These are phyloP conservation scores for Gillenia trifoliata DNA, from an alignment of 306 rosid genomes.

Conservation along the genomic window DNA sequence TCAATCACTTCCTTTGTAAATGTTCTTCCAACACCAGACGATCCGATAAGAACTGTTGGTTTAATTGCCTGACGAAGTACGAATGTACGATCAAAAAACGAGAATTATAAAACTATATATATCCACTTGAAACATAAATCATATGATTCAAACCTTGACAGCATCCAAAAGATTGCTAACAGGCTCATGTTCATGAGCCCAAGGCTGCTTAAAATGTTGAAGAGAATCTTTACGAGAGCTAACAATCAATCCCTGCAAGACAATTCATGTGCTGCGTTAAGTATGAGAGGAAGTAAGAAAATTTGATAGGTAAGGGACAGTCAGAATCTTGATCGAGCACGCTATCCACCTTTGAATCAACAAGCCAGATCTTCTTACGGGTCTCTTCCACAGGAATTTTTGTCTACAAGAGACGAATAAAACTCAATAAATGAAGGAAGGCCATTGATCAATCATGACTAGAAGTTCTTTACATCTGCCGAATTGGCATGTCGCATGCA, in stretches of 20 bases:
- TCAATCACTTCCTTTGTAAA: constrained; percentile 85
- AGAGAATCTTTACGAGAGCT: constrained; percentile 77
- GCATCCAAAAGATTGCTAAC: constrained; percentile 57
- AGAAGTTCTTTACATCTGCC: not conserved
- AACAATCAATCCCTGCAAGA: constrained; percentile 79
- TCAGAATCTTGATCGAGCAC: not conserved
- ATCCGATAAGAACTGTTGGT: constrained; percentile 85
- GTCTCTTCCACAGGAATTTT: constrained; percentile 68
- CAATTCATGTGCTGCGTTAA: constrained; percentile 1
- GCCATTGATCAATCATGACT: not conserved
- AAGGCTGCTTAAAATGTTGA: constrained; percentile 84
- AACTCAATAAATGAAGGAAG: constrained; percentile 2
- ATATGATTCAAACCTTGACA: constrained; percentile 51
- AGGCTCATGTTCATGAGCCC: constrained; percentile 97
- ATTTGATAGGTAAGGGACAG: not conserved
- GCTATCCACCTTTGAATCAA: constrained; percentile 72
- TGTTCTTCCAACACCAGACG: constrained; percentile 78
- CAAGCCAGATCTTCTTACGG: constrained; percentile 90
- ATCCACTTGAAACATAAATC: not conserved
- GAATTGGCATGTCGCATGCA: not conserved
- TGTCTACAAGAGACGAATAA: constrained; percentile 36
- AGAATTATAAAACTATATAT: not conserved
- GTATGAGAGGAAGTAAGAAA: not conserved
- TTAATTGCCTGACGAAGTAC: constrained; percentile 48
- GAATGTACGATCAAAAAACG: not conserved